These are phyloP conservation scores for Phytophthora fragariae DNA, from an alignment of 352 stramenopile genomes.

Conservation along the genomic window DNA sequence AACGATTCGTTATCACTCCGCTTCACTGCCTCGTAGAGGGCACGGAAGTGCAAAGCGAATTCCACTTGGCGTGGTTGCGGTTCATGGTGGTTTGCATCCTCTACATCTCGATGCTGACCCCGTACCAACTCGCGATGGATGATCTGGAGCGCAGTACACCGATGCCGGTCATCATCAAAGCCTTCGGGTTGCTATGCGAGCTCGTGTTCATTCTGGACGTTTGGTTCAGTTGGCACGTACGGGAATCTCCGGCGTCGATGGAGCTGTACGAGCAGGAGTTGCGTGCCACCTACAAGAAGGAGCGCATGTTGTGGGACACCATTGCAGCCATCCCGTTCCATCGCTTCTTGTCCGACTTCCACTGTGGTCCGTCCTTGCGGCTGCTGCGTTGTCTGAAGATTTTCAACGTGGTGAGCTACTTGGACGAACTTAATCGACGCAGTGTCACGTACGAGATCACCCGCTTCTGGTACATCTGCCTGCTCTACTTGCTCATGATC, in stretches of 20 bases:
- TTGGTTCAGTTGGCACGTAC: constrained; percentile 54
- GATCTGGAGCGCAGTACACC: constrained; percentile 25
- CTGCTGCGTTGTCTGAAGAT: constrained; percentile 59
- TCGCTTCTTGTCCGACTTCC: constrained; percentile 48
- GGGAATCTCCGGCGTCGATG: constrained; percentile 43
- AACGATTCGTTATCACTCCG: neutral
- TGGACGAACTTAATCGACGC: constrained; percentile 65
- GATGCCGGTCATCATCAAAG: constrained; percentile 23
- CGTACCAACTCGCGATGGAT: constrained; percentile 59
- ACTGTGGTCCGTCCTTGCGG: constrained; percentile 35
- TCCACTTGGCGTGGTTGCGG: constrained; percentile 55
- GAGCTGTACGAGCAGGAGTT: constrained; percentile 61
- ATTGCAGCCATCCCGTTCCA: constrained; percentile 51
- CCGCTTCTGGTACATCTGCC: constrained; percentile 58
- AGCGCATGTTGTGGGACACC: constrained; percentile 55
- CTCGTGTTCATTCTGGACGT: constrained; percentile 56
- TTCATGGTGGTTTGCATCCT: constrained; percentile 41
- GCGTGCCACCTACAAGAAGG: constrained; percentile 41
- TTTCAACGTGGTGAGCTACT: constrained; percentile 57
- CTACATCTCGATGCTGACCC: constrained; percentile 51
- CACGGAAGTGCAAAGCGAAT: constrained; percentile 46
- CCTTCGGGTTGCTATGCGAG: constrained; percentile 44
- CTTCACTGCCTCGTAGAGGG: constrained; percentile 29
- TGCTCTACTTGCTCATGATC: constrained; percentile 66
- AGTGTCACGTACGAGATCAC: constrained; percentile 64